phyloP scores from a whole-genome alignment of 495 filamentous ascomycete species.

The Cryomyces minteri region DNA sequence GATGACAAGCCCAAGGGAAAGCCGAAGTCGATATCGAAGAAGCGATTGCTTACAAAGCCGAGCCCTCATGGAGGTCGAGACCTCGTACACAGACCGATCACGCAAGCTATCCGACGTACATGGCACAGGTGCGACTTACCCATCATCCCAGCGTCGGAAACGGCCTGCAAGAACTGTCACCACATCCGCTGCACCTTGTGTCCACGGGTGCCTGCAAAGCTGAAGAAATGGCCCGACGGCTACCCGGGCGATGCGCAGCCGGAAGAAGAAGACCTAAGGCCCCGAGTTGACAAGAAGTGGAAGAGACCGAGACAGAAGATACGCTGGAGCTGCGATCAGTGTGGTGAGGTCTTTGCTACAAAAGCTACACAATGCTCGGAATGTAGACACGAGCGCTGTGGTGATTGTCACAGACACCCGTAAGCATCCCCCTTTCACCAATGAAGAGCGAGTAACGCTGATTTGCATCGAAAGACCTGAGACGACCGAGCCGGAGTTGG shows the following conservation, averaged over 20 bases:
- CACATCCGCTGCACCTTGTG: constrained; percentile 70
- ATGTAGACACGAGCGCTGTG: constrained; percentile 5
- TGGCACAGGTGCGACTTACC: constrained; percentile 58
- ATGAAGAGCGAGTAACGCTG: too few species aligned
- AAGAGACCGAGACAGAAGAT: constrained; percentile 14
- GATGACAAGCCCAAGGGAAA: neutral
- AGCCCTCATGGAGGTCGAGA: neutral
- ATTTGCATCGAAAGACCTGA: too few species aligned
- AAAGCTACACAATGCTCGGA: neutral
- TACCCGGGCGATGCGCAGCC: constrained; percentile 48
- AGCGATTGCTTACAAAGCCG: neutral
- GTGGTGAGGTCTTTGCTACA: neutral
- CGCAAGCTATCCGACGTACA: constrained; percentile 29
- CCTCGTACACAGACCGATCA: constrained; percentile 1
- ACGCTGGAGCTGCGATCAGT: constrained; percentile 3
- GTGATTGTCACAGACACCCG: constrained; percentile 1
- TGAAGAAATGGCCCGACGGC: constrained; percentile 55
- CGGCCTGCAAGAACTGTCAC: constrained; percentile 42
- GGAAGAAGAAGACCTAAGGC: constrained; percentile 15
- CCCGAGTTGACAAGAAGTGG: constrained; percentile 15
- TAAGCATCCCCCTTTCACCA: too few species aligned
- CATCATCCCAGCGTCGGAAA: constrained; percentile 30
- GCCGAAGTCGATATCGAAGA: too few species aligned
- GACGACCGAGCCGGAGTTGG: neutral
- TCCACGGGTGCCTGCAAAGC: constrained; percentile 57